Evolutionary conservation across 2,329 filamentous ascomycete species (phyloP), one percentile per base, ranked within the genome.

Genomic region (Botrytis fragariae): DNA sequence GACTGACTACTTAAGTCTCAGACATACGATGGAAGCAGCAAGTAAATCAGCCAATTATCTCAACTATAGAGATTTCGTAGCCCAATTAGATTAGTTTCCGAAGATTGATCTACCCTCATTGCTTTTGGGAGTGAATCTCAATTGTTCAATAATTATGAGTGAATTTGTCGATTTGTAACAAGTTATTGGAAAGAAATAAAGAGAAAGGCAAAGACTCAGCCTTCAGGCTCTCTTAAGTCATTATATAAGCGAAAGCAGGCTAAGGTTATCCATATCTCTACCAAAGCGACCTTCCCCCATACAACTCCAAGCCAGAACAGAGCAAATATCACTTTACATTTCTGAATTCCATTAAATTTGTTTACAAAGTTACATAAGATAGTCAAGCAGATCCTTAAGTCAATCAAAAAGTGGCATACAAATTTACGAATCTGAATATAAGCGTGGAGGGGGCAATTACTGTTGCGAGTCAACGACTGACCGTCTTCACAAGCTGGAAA

Each of bases 291-390:
- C 74, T 57, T 79, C 72, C 71, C 75, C 74, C 72, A 72, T 78
- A 77, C 79, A 79, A 77, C 76, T 77, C 74, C 77, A 71, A 72
- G 70, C 75, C 72, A 73, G 73, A 73, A 77, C 74, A 62, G 59
- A 71, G 35, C 51, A 70, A 70, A 70, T 32, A 61, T 59, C 68
- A 39, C 25, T 61, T 71, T 51, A 57, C 51, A 25, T 61, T 71
- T 51, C 70, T 59, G 37, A 57, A 72, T 44, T 29, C 61, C 37
- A 54, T 65, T 67, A 20, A 57, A 54, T 54, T 44, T 64, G 29
- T 67, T 35, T 45, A 29, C 61, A 59, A 67, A 72, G 39, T 71
- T 71, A 51, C 59, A 74, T 74, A 39, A 74, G 71, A 71, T 64
- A 74, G 60, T 71, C 74, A 37, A 70, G 32, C 37, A 37, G 54